These are phyloP conservation scores for Fusarium denticulatum DNA, from an alignment of 2,329 filamentous ascomycete species.

Conservation along the genomic window DNA sequence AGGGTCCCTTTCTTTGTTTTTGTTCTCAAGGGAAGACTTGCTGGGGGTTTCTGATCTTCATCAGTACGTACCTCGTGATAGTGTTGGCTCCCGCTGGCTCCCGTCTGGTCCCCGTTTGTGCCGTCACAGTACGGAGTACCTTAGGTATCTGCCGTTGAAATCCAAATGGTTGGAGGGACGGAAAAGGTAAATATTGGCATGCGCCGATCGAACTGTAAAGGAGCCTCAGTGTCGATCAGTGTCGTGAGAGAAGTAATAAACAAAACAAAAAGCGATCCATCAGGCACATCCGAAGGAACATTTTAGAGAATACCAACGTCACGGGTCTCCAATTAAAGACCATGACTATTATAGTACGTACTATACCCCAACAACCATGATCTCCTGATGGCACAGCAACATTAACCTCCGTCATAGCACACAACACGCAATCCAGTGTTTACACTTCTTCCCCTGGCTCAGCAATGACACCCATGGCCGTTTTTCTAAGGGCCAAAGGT, in stretches of 20 bases:
- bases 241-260: background rate
- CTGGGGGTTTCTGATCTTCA: conserved; percentile 15
- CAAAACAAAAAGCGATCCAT: background rate
- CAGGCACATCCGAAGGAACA: background rate
- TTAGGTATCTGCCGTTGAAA: conserved; percentile 9
- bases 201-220: background rate
- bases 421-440: conserved; percentile 22
- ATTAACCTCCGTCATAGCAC: background rate
- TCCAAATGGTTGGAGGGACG: conserved; percentile 4
- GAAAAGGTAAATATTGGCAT: conserved; percentile 6
- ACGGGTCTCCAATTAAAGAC: conserved; percentile 6
- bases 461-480: conserved; percentile 8
- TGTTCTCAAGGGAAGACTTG: conserved; percentile 14
- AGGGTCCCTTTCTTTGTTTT: conserved; percentile 9
- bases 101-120: conserved; percentile 20
- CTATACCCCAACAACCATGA: background rate
- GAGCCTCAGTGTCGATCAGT: background rate
- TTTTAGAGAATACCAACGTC: background rate
- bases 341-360: conserved; percentile 1
- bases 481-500: background rate
- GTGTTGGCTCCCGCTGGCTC: conserved; percentile 28
- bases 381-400: conserved; percentile 25
- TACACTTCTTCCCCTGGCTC: background rate
- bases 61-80: conserved; percentile 3
- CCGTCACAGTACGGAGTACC: conserved; percentile 10